Percentiles rank a stretch among this genome's conserved stretches.
These are phyloP conservation scores for Trichoderma virens DNA, from an alignment of 495 filamentous ascomycete genomes.

Conservation along the genomic window DNA sequence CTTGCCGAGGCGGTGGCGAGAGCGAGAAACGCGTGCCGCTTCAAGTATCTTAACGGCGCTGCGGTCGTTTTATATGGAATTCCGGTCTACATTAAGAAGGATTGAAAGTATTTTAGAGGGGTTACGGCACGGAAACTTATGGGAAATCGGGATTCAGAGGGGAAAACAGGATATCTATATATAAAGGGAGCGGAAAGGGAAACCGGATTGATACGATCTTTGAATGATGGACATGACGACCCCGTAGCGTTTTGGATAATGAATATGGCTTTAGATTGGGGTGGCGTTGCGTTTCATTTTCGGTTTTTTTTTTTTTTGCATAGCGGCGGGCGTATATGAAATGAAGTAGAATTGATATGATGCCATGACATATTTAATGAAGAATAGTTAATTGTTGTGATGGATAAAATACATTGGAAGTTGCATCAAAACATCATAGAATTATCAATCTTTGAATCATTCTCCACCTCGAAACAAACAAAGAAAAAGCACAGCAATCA, in stretches of 20 bases:
- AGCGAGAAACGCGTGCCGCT: constrained; percentile 65
- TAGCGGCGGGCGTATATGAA: not conserved
- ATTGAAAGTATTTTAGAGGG: not conserved
- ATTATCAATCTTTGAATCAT: too few relatives aligned
- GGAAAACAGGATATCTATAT: not conserved
- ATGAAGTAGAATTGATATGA: not conserved
- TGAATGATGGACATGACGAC: not conserved
- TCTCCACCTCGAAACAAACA: too few relatives aligned
- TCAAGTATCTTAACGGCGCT: constrained; percentile 87
- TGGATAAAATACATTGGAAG: too few relatives aligned
- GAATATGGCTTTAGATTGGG: too few relatives aligned
- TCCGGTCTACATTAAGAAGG: constrained; percentile 65
- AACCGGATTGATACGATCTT: not conserved
- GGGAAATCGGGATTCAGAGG: too few relatives aligned
- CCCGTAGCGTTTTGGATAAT: too few relatives aligned
- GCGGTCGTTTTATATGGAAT: constrained; percentile 92
- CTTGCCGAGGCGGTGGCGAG: constrained; percentile 73
- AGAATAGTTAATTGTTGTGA: too few relatives aligned
- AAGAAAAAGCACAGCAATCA: too few relatives aligned
- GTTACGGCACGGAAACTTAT: not conserved
- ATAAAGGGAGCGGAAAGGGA: not conserved
- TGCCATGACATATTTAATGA: not conserved
- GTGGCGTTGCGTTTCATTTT: not conserved
- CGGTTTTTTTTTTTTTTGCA: not conserved
- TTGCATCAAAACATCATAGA: too few relatives aligned